Conservation (phyloP, 2,329 filamentous ascomycete species). For the Ascocoryne sarcoides region DNA sequence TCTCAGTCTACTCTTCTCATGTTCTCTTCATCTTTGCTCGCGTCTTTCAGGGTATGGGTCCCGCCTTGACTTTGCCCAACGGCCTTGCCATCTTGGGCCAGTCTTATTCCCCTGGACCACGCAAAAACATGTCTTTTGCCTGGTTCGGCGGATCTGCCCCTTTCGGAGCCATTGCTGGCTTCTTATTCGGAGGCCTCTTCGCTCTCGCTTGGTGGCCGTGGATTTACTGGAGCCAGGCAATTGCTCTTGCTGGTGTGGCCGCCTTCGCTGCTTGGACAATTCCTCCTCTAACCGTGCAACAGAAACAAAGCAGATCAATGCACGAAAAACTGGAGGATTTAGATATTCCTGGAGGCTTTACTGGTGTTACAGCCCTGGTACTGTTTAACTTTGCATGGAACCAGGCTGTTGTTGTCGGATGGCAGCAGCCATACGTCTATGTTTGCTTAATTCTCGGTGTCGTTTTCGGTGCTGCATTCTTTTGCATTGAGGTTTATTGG, state of each 20-base stretch:
- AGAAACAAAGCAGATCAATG: slow-evolving; percentile 18
- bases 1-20: slow-evolving; percentile 24
- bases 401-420: slow-evolving; percentile 13
- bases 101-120: slow-evolving; percentile 37
- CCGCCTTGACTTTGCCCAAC: slow-evolving; percentile 43
- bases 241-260: slow-evolving; percentile 31
- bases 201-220: slow-evolving; percentile 41
- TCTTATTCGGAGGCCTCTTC: slow-evolving; percentile 31
- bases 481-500: slow-evolving; percentile 41
- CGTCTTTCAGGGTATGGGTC: slow-evolving; percentile 46
- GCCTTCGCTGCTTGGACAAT: slow-evolving; percentile 30
- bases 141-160: slow-evolving; percentile 42
- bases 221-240: slow-evolving; percentile 38
- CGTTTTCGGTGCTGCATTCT: slow-evolving; percentile 44
- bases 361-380: slow-evolving; percentile 39
- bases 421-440: slow-evolving; percentile 14
- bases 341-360: slow-evolving; percentile 1
- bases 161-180: slow-evolving; percentile 34
- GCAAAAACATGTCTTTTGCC: slow-evolving; percentile 37
- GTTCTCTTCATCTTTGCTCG: slow-evolving; percentile 40
- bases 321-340: slow-evolving; percentile 30
- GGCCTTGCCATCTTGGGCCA: slow-evolving; percentile 41
- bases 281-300: slow-evolving; percentile 29
- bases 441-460: slow-evolving; percentile 35
- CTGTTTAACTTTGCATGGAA: slow-evolving; percentile 49